Conservation (phyloP, 1,139 yeast genomes). For the Candida freyschussii region DNA sequence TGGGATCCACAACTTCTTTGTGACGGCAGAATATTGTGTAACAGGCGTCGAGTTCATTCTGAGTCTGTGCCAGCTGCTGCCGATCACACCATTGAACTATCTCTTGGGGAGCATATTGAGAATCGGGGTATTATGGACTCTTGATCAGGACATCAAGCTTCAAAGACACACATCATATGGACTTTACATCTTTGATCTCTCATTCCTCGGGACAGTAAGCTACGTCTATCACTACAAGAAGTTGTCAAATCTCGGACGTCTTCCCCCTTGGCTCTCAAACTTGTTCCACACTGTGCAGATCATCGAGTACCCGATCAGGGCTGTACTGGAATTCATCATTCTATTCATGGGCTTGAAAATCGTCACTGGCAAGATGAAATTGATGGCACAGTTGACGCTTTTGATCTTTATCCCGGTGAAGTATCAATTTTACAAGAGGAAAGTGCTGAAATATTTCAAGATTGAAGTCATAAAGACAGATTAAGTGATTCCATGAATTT, state of each 20-base stretch:
- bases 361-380: slow-evolving; percentile 32
- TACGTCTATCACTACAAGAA: slow-evolving; percentile 25
- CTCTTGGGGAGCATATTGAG: slow-evolving; percentile 9
- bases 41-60: slow-evolving; percentile 22
- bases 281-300: slow-evolving; percentile 30
- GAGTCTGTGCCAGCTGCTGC: slow-evolving; percentile 26
- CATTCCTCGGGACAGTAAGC: slow-evolving; percentile 26
- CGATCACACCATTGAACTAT: slow-evolving; percentile 12
- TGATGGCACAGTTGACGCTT: slow-evolving; percentile 23
- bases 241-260: slow-evolving; percentile 22
- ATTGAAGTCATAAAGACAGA: slow-evolving; percentile 7
- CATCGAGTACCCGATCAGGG: slow-evolving; percentile 37
- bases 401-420: slow-evolving; percentile 30
- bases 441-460: slow-evolving; percentile 9
- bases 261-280: slow-evolving; percentile 10
- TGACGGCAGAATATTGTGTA: slow-evolving; percentile 24
- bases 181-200: slow-evolving; percentile 27
- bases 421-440: slow-evolving; percentile 25
- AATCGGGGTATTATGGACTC: slow-evolving; percentile 15
- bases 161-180: slow-evolving; percentile 30
- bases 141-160: slow-evolving; percentile 10
- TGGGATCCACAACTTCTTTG: slow-evolving; percentile 64
- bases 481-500: slow-evolving; percentile 26
- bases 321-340: slow-evolving; percentile 48
- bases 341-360: slow-evolving; percentile 46